Base-by-base conservation (phyloP, 805 yeast genomes). In the Kodamaea sagamina region DNA sequence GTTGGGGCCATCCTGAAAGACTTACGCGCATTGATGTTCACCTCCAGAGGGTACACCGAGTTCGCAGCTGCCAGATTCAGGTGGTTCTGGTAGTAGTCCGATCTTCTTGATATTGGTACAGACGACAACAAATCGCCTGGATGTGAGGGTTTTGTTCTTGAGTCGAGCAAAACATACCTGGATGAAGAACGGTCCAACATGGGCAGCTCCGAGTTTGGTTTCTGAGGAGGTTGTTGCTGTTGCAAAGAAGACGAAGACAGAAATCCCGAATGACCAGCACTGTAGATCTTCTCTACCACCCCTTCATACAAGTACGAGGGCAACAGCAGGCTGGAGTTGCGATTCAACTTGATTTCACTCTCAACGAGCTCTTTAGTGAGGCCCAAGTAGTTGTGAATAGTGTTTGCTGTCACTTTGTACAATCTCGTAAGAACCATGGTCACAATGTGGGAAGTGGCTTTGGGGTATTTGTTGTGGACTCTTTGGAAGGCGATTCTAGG, bases 391-490 rank as follows among this genome's bases (percentile, higher is more conserved):
- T 79, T 77, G 59, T 90, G 93, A 7, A 93, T 87, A 0, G 97
- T 87, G 57, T 87, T 90, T 62, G 92, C 82, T 0, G 98, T 92
- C 6, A 93, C 97, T 51, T 95, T 78, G 59, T 89, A 88, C 41
- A 93, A 72, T 48, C 96, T 77, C 1, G 95, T 84, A 43, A 92
- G 67, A 17, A 92, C 88, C 79, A 92, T 89, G 54, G 95, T 96
- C 10, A 92, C 92, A 22, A 93, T 90, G 61, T 90, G 97, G 0
- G 97, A 87, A 0, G 97, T 84, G 0, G 96, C 87, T 49, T 86
- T 79, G 4, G 98, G 98, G 57, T 82, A 88, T 53, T 82, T 86
- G 22, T 69, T 59, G 5, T 86, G 83, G 29, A 92, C 75, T 42
- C 85, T 71, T 43, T 78, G 74, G 53, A 92, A 93, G 0, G 97